These are phyloP conservation scores for Bacterosira constricta DNA, from an alignment of 108 stramenopile genomes.

Conservation along the genomic window DNA sequence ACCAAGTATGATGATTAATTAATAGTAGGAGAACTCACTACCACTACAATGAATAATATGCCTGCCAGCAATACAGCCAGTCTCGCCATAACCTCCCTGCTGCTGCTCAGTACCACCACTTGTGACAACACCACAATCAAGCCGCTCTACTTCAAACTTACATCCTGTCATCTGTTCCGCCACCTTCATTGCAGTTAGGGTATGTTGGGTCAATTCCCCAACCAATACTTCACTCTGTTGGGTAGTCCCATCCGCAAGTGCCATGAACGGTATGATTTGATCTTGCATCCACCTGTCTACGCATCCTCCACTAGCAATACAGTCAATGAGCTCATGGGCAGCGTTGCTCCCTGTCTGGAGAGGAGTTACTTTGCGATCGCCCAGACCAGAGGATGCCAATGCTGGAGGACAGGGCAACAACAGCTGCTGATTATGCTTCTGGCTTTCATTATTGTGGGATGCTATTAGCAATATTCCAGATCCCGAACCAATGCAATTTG, in stretches of 20 bases:
- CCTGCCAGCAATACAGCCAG: constrained; percentile 46
- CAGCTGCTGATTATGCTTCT: no score
- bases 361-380: constrained; percentile 42
- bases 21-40: constrained; percentile 25
- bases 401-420: constrained; percentile 47
- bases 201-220: constrained; percentile 64
- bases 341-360: constrained; percentile 45
- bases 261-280: constrained; percentile 76
- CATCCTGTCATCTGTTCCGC: constrained; percentile 50
- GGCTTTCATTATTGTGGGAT: no score
- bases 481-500: constrained; percentile 49
- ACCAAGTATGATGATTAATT: no score
- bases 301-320: constrained; percentile 58
- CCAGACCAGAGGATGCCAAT: constrained; percentile 58
- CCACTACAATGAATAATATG: constrained; percentile 56
- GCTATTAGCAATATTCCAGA: constrained; percentile 67
- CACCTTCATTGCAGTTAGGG: constrained; percentile 65
- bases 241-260: constrained; percentile 53
- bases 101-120: neutral
- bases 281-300: constrained; percentile 76
- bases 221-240: constrained; percentile 53
- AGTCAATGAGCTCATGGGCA: constrained; percentile 50
- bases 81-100: constrained; percentile 18
- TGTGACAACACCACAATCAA: neutral
- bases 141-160: constrained; percentile 40